phyloP scores from a whole-genome alignment of 768 basidiomycete genomes.

The Trametes punicea region DNA sequence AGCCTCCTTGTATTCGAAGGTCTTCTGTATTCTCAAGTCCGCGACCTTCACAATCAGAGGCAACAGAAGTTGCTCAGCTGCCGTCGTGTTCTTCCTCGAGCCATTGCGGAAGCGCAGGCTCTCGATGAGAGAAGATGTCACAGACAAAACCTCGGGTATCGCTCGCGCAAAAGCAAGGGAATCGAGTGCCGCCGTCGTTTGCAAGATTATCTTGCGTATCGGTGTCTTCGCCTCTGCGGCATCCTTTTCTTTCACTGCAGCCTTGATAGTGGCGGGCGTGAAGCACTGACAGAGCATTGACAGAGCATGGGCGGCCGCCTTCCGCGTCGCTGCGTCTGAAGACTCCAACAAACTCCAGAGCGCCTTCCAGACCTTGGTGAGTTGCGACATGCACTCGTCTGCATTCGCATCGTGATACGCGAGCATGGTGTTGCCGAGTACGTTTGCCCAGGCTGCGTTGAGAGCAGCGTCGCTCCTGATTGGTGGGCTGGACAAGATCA shows the following conservation, averaged over 20 bases:
- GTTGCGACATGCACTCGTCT: conserved; percentile 48
- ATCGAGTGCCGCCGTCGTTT: conserved; percentile 65
- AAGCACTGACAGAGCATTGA: conserved; percentile 67
- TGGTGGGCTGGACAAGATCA: conserved; percentile 65
- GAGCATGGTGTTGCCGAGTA: conserved; percentile 71
- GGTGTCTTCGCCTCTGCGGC: conserved; percentile 45
- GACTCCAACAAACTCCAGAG: conserved; percentile 80
- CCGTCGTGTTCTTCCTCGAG: conserved; percentile 42
- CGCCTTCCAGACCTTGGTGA: conserved; percentile 68
- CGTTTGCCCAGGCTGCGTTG: conserved; percentile 73
- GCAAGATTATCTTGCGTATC: conserved; percentile 60
- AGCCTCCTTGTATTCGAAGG: conserved; percentile 87
- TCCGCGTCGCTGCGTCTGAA: conserved; percentile 54
- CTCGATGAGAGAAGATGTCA: conserved; percentile 66
- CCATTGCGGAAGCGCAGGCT: conserved; percentile 52
- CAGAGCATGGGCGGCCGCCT: conserved; percentile 61
- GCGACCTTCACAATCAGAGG: conserved; percentile 70
- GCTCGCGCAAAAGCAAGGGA: conserved; percentile 70
- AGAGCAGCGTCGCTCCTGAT: conserved; percentile 64
- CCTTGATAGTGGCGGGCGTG: conserved; percentile 54
- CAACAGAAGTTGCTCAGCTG: conserved; percentile 67
- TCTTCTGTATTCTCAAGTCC: conserved; percentile 70
- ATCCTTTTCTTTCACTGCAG: conserved; percentile 47
- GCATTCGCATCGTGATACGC: conserved; percentile 54
- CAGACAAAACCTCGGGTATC: conserved; percentile 75